These are phyloP conservation scores for Globisporangium paddicum DNA, from an alignment of 352 stramenopile species.

Conservation along the genomic window DNA sequence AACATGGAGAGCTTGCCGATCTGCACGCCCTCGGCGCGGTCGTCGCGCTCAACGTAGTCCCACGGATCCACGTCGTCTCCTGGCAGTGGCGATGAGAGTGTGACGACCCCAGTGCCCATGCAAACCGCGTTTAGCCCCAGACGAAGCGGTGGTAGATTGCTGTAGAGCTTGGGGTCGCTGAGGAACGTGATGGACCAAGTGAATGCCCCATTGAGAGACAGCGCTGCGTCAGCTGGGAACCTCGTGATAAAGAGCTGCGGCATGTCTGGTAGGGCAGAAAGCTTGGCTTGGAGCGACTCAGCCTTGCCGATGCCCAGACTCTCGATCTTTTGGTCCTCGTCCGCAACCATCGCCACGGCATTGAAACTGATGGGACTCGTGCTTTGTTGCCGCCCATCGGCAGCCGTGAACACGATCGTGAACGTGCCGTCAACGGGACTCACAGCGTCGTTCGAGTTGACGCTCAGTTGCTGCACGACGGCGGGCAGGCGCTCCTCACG, in stretches of 20 bases:
- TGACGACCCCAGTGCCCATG: slow-evolving; percentile 21
- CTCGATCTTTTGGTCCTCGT: slow-evolving; percentile 39
- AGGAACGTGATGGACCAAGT: slow-evolving; percentile 73
- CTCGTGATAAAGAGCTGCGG: slow-evolving; percentile 45
- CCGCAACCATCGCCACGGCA: slow-evolving; percentile 46
- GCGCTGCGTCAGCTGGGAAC: slow-evolving; percentile 19
- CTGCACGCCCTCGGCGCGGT: slow-evolving; percentile 11
- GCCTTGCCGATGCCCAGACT: slow-evolving; percentile 31
- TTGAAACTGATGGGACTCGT: slow-evolving; percentile 43
- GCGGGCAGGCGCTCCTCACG: slow-evolving; percentile 18
- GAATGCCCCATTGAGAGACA: slow-evolving; percentile 44
- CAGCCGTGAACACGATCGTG: slow-evolving; percentile 30
- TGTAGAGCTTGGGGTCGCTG: slow-evolving; percentile 20
- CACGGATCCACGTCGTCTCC: slow-evolving; percentile 40
- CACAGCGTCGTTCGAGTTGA: slow-evolving; percentile 32
- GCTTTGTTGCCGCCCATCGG: slow-evolving; percentile 15
- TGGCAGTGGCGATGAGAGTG: slow-evolving; percentile 23
- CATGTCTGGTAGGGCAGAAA: slow-evolving; percentile 27
- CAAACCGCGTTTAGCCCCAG: slow-evolving; percentile 38
- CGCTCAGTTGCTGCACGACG: slow-evolving; percentile 22
- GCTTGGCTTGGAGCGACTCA: slow-evolving; percentile 58
- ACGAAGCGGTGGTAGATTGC: slow-evolving; percentile 14
- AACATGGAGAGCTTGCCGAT: slow-evolving; percentile 47
- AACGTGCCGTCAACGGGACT: slow-evolving; percentile 35
- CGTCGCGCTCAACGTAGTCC: slow-evolving; percentile 26